phyloP scores from a whole-genome alignment of 192 early-diverging fungal species.

The Umbelopsis vinacea region DNA sequence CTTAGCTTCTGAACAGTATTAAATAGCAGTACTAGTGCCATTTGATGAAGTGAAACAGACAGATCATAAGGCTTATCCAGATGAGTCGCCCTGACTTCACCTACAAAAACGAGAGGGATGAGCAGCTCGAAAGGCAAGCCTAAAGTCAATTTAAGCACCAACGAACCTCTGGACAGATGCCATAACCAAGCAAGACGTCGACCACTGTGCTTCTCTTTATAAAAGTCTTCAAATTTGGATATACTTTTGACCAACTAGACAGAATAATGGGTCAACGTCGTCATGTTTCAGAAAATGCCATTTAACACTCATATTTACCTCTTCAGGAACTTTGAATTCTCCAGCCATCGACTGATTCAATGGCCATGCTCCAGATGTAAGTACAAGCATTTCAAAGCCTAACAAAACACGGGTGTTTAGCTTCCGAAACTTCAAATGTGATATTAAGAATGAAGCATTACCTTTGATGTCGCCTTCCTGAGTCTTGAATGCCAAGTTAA shows the following conservation, averaged over 20 bases:
- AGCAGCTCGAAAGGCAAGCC: not conserved
- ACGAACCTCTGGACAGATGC: constrained; percentile 74
- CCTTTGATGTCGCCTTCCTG: constrained; percentile 53
- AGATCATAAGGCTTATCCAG: constrained; percentile 82
- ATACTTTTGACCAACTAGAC: constrained; percentile 69
- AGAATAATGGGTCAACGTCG: not conserved
- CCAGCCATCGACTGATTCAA: constrained; percentile 66
- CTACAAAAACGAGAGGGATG: constrained; percentile 41
- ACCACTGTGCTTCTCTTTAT: constrained; percentile 71
- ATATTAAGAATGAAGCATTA: constrained; percentile 27
- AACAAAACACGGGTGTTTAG: constrained; percentile 43
- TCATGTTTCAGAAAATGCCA: not conserved
- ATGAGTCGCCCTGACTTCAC: constrained; percentile 67
- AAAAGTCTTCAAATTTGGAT: constrained; percentile 72
- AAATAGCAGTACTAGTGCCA: constrained; percentile 69
- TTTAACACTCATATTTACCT: constrained; percentile 52
- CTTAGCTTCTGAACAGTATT: constrained; percentile 55
- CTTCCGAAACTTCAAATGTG: not conserved
- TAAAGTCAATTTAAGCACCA: constrained; percentile 1
- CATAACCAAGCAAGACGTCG: constrained; percentile 83
- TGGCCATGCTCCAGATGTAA: constrained; percentile 87
- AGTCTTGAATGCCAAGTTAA: constrained; percentile 57
- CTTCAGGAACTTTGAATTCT: constrained; percentile 81
- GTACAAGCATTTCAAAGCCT: constrained; percentile 74
- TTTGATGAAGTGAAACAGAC: constrained; percentile 72